Evolutionary conservation across 352 stramenopile genomes (phyloP).

Genomic region (Globisporangium spiculum): DNA sequence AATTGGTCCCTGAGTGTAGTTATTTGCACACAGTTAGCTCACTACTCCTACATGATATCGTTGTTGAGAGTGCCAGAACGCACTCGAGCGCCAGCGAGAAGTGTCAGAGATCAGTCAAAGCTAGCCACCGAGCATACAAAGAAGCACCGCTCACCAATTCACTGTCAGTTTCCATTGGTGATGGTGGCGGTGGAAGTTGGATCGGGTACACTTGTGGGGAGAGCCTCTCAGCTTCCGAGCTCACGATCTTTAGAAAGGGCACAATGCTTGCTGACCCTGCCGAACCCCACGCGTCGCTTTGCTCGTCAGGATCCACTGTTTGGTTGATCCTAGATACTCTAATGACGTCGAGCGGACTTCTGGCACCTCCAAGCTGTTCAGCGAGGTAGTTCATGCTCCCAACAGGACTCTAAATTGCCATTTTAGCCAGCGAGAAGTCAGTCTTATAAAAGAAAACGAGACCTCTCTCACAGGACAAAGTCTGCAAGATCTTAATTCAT

Average conservation of each 20-base stretch:
- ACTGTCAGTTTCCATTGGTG: neutral
- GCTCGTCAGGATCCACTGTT: neutral
- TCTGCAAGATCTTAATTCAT: neutral
- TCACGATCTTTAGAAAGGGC: neutral
- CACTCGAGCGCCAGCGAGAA: no score
- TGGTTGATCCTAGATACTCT: slow-evolving; percentile 1
- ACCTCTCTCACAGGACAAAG: neutral
- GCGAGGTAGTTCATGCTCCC: slow-evolving; percentile 54
- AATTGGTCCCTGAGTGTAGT: neutral
- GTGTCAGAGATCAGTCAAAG: neutral
- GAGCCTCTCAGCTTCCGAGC: neutral
- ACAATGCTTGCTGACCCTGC: neutral
- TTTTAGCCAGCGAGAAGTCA: neutral
- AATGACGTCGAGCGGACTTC: slow-evolving; percentile 46
- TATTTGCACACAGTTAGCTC: neutral
- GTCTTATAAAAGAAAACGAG: neutral
- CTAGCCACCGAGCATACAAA: neutral
- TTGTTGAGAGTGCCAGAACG: neutral
- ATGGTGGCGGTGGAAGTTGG: neutral
- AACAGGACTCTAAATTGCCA: slow-evolving; percentile 15
- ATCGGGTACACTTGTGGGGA: neutral
- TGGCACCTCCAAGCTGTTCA: slow-evolving; percentile 33
- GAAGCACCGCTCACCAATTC: neutral
- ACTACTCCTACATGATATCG: neutral
- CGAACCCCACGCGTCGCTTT: neutral